Conservation (phyloP, 2,329 filamentous ascomycete species). For the Pseudonectria foliicola region DNA sequence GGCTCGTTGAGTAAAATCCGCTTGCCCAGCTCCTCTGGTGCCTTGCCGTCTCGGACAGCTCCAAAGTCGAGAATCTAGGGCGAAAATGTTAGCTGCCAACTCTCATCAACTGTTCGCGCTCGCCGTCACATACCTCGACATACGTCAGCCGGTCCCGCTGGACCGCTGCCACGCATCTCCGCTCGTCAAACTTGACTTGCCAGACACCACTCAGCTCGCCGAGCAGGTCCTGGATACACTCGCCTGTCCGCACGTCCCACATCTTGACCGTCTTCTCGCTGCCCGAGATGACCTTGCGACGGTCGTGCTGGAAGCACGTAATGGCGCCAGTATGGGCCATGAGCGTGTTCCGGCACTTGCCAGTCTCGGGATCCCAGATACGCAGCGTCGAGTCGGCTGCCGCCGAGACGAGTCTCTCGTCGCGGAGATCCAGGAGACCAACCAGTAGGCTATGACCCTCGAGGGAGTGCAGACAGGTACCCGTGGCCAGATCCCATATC, state of each 20-base stretch:
- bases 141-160: conserved; percentile 90
- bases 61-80: conserved; percentile 98
- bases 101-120: conserved; percentile 1
- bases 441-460: conserved; percentile 92
- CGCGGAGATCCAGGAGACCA: conserved; percentile 80
- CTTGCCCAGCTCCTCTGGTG: conserved; percentile 67
- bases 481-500: conserved; percentile 90
- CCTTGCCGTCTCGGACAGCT: conserved; percentile 79
- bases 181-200: conserved; percentile 97
- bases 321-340: conserved; percentile 95
- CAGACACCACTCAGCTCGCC: conserved; percentile 95
- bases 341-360: conserved; percentile 81
- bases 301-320: conserved; percentile 97
- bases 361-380: conserved; percentile 94
- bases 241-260: conserved; percentile 92
- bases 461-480: conserved; percentile 76
- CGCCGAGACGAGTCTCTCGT: conserved; percentile 86
- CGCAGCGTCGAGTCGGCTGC: conserved; percentile 91
- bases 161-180: conserved; percentile 91
- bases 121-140: conserved; percentile 68
- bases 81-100: too few relatives aligned
- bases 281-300: conserved; percentile 91
- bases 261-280: conserved; percentile 96
- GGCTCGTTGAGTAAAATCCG: conserved; percentile 61
- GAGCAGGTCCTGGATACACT: conserved; percentile 86